Base-by-base conservation (phyloP, 2,329 filamentous ascomycete genomes). In the Colletotrichum lini region DNA sequence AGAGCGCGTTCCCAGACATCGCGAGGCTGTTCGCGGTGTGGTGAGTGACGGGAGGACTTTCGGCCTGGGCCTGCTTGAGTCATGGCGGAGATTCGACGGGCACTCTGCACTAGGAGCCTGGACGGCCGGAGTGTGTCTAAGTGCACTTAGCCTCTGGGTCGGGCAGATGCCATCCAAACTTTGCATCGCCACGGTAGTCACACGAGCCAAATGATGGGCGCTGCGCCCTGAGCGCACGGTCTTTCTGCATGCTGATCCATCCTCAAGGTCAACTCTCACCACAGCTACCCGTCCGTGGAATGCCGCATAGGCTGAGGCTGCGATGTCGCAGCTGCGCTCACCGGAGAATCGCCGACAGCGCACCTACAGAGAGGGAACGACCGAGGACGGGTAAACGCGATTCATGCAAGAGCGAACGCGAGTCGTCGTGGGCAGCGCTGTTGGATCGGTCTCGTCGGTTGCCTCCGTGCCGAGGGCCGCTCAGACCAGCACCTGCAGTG, bases 141-240 rank as follows among this genome's bases (percentile, higher is more conserved):
- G 35, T 38, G 35, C 35, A 38, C 35, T 38, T 38, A 8, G 35
- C 35, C 35, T 10, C 35, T 38, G 35, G 35, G 2, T 38, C 35
- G 8, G 8, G 2, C 52, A 58, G 45, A 23, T 45, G n/a, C 35
- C 45, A n/a, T 38, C 38, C 45, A 23, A 56, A 67, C 50, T 7
- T 21, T 50, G 53, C 53, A 10, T 23, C 40, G 26, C n/a, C 47
- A 61, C 38, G 45, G n/a, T 68, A 49, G 53, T 40, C 35, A 12
- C 54, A 30, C 42, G 45, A 7, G 53, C 26, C 56, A 47, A 53
- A 67, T 4, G 15, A 61, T 49, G n/a, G 38, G 45, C 30, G 26
- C 4, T 13, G 49, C 40, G 65, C 58, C 49, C 50, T 58, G 30
- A 18, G 49, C 40, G 65, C 58, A 56, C 58, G 65, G 30, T n/a